A percentile compares a stretch with the other conserved stretches of the same genome.
These are phyloP conservation scores for Chlamydomonas schloesseri DNA, from an alignment of 139 green algal genomes.

Conservation along the genomic window DNA sequence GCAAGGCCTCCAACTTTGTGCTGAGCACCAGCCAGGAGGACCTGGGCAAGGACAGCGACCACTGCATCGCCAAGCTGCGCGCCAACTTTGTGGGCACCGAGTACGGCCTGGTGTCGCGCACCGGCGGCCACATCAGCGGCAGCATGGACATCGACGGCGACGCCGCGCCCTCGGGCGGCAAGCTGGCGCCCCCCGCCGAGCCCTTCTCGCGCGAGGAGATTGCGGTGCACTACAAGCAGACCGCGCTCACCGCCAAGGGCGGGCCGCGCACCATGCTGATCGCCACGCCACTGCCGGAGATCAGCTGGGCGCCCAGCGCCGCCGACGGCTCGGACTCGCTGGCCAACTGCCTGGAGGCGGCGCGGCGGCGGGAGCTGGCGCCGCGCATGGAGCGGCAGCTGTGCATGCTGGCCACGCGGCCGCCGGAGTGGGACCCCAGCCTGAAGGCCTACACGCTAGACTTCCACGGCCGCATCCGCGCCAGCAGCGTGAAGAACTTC, in stretches of 20 bases:
- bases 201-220: conserved; percentile 53
- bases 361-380: conserved; percentile 50
- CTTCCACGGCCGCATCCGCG: conserved; percentile 94
- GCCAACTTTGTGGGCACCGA: conserved; percentile 94
- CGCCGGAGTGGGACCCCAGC: conserved; percentile 56
- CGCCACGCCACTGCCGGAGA: conserved; percentile 16
- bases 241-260: conserved; percentile 35
- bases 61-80: conserved; percentile 55
- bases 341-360: conserved; percentile 51
- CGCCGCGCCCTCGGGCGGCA: too few species aligned
- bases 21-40: conserved; percentile 23
- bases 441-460: conserved; percentile 93
- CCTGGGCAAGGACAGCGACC: conserved; percentile 8
- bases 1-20: conserved; percentile 50
- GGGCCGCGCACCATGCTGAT: conserved; percentile 58
- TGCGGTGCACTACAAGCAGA: conserved; percentile 64
- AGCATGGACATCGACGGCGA: neutral
- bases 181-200: neutral
- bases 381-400: conserved; percentile 57
- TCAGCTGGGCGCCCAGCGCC: conserved; percentile 24
- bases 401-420: conserved; percentile 57
- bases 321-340: conserved; percentile 45
- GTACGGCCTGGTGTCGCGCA: conserved; percentile 68
- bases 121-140: neutral
- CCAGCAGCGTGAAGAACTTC: conserved; percentile 96